phyloP scores from a whole-genome alignment of 331 rosid genomes.

The Rhamnella rubrinervis region DNA sequence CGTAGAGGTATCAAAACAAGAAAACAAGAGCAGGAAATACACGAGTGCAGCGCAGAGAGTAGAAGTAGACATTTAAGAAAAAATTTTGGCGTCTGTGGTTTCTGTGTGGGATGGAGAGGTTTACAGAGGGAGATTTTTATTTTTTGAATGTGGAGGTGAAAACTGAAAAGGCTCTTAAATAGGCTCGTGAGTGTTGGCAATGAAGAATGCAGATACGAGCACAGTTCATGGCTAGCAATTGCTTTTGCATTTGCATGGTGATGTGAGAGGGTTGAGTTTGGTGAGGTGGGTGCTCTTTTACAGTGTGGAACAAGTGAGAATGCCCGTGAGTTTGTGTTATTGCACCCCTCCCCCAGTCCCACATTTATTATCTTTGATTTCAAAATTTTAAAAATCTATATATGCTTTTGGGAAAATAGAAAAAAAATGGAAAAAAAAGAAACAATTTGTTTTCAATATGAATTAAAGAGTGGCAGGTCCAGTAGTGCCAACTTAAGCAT shows the following conservation, averaged over 20 bases:
- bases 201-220: slow-evolving; percentile 18
- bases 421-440: too few relatives aligned
- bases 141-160: slow-evolving; percentile 22
- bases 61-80: background rate
- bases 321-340: slow-evolving; percentile 64
- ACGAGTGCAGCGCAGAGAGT: background rate
- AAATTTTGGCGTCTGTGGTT: background rate
- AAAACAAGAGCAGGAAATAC: slow-evolving; percentile 23
- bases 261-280: slow-evolving; percentile 34
- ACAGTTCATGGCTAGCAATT: slow-evolving; percentile 41
- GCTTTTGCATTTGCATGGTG: slow-evolving; percentile 31
- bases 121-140: slow-evolving; percentile 16
- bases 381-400: too few relatives aligned
- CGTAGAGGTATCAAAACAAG: slow-evolving; percentile 31
- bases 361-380: background rate
- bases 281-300: slow-evolving; percentile 42
- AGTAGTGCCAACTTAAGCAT: too few relatives aligned
- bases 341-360: slow-evolving; percentile 11
- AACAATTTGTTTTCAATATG: too few relatives aligned
- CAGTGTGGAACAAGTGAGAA: slow-evolving; percentile 23
- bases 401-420: too few relatives aligned
- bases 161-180: slow-evolving; percentile 52
- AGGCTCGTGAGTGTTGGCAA: slow-evolving; percentile 61
- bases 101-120: slow-evolving; percentile 18
- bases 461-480: too few relatives aligned